These are phyloP conservation scores for Boletales sp. DNA, from an alignment of 768 basidiomycete species.

Conservation along the genomic window DNA sequence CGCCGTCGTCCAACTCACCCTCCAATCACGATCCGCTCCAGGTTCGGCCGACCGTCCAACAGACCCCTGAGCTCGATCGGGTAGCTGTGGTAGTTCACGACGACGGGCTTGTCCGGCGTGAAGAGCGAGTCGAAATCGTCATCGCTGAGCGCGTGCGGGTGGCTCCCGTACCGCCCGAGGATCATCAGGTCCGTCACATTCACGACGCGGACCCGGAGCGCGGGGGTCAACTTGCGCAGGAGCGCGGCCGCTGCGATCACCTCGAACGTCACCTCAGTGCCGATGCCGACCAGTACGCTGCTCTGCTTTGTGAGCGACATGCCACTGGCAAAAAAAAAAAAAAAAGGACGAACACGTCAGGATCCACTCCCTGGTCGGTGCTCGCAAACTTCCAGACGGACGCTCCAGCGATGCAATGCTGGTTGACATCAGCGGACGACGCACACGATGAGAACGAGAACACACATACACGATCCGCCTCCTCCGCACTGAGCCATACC, in stretches of 20 bases:
- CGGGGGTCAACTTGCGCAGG: conserved; percentile 64
- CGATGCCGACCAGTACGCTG: conserved; percentile 81
- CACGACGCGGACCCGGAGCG: conserved; percentile 78
- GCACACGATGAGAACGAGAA: background rate
- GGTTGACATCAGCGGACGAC: background rate
- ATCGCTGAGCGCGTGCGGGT: conserved; percentile 69
- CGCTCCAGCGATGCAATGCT: conserved; percentile 86
- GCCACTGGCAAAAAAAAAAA: background rate
- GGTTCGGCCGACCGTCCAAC: conserved; percentile 51
- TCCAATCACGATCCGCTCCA: conserved; percentile 50
- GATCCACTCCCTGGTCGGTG: conserved; percentile 64
- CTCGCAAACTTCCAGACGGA: conserved; percentile 85
- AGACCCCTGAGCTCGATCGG: conserved; percentile 69
- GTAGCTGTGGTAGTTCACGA: conserved; percentile 86
- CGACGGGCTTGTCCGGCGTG: conserved; percentile 61
- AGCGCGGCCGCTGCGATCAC: conserved; percentile 83
- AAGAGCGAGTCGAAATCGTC: conserved; percentile 68
- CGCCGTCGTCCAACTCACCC: conserved; percentile 35
- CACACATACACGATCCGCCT: conserved; percentile 56
- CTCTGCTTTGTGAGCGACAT: conserved; percentile 2
- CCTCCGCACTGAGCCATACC: conserved; percentile 74
- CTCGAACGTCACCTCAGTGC: conserved; percentile 86
- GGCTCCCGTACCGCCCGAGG: conserved; percentile 60
- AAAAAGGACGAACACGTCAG: conserved; percentile 36
- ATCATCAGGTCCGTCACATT: conserved; percentile 92